Evolutionary conservation across 2,329 filamentous ascomycete genomes (phyloP).

Genomic region (Clonostachys solani): DNA sequence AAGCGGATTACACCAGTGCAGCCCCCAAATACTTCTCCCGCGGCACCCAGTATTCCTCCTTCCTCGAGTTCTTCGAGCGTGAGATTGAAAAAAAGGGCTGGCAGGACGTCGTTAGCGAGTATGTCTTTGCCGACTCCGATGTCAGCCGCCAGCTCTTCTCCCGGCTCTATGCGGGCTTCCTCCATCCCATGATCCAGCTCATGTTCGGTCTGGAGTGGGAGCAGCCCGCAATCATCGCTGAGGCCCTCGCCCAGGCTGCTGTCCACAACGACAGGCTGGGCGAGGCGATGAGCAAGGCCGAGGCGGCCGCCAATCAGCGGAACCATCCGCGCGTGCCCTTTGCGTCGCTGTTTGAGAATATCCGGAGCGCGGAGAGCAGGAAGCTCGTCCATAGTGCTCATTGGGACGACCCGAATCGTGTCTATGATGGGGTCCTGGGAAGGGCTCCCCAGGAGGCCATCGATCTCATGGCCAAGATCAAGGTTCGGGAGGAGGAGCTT

Average conservation of each 20-base stretch:
- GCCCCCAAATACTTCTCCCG: constrained; percentile 61
- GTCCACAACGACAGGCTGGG: constrained; percentile 59
- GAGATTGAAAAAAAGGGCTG: constrained; percentile 64
- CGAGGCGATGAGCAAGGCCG: constrained; percentile 47
- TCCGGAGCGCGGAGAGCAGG: constrained; percentile 38
- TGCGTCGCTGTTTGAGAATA: constrained; percentile 56
- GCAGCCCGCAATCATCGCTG: constrained; percentile 76
- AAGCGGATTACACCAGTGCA: constrained; percentile 39
- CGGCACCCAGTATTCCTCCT: constrained; percentile 63
- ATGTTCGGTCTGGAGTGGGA: constrained; percentile 81
- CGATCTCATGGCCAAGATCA: constrained; percentile 53
- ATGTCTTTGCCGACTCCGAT: constrained; percentile 61
- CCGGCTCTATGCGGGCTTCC: constrained; percentile 64
- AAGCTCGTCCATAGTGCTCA: constrained; percentile 48
- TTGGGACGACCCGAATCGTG: constrained; percentile 54
- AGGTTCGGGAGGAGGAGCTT: constrained; percentile 51
- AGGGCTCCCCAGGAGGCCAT: constrained; percentile 62
- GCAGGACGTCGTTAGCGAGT: constrained; percentile 57
- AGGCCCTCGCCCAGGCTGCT: constrained; percentile 73
- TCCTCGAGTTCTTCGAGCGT: constrained; percentile 69
- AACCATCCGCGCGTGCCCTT: constrained; percentile 32
- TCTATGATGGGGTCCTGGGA: constrained; percentile 63
- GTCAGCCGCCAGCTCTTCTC: constrained; percentile 66
- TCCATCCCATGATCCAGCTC: constrained; percentile 81
- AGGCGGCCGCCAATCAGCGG: constrained; percentile 26